phyloP scores from a whole-genome alignment of 768 basidiomycete species.

The Daedalea quercina region DNA sequence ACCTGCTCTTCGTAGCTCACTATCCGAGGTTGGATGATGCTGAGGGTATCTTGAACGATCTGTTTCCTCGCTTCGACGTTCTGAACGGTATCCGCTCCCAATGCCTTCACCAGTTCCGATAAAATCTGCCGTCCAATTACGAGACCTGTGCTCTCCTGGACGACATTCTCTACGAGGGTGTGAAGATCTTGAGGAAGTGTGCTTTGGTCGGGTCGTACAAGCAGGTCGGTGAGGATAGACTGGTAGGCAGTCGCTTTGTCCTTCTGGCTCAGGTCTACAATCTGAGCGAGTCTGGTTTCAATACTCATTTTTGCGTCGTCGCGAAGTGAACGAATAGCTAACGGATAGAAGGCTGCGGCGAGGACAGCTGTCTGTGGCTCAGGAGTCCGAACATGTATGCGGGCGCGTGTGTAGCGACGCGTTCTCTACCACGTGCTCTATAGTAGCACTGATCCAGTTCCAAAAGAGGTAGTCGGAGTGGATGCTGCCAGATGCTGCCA shows the following conservation, averaged over 20 bases:
- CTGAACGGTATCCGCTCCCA: slow-evolving; percentile 50
- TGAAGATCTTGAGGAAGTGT: slow-evolving; percentile 53
- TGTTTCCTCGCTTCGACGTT: slow-evolving; percentile 55
- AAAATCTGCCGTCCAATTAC: slow-evolving; percentile 87
- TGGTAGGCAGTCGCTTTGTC: slow-evolving; percentile 78
- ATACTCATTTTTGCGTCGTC: slow-evolving; percentile 27
- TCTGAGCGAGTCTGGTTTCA: slow-evolving; percentile 61
- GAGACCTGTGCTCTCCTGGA: slow-evolving; percentile 74
- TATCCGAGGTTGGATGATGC: slow-evolving; percentile 65
- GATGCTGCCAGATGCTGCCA: slow-evolving; percentile 13
- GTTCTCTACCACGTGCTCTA: not conserved
- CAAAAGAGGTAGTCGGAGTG: not conserved
- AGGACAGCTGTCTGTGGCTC: too few species aligned
- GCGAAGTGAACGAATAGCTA: not conserved
- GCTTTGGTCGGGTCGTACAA: slow-evolving; percentile 43
- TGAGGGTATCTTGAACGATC: slow-evolving; percentile 71
- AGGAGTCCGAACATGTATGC: too few species aligned
- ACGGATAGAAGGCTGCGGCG: too few species aligned
- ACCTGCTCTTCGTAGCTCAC: slow-evolving; percentile 97
- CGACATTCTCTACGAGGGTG: slow-evolving; percentile 69
- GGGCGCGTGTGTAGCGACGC: too few species aligned
- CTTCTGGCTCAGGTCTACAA: slow-evolving; percentile 65
- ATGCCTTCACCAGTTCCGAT: slow-evolving; percentile 70
- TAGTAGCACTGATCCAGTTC: not conserved
- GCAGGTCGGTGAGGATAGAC: slow-evolving; percentile 57